Percentiles rank a stretch among this genome's conserved stretches.
Evolutionary conservation across 345 rosid species (phyloP).

Genomic region (Gossypium herbaceum): DNA sequence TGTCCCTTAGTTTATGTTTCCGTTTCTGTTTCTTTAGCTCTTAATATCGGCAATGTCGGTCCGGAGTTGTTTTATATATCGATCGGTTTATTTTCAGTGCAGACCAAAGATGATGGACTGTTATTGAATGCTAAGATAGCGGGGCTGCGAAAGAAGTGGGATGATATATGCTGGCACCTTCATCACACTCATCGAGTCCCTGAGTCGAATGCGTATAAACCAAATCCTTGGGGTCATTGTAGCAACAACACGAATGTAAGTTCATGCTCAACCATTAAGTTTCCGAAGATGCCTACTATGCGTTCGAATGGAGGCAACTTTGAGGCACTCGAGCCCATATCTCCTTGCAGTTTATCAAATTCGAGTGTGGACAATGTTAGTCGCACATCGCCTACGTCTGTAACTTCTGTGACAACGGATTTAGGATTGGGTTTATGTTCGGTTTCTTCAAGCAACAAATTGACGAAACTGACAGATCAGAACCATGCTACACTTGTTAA

Average conservation of each 20-base stretch:
- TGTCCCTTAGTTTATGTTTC: constrained; percentile 20
- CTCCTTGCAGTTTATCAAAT: constrained; percentile 40
- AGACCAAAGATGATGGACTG: constrained; percentile 56
- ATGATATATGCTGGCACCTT: constrained; percentile 34
- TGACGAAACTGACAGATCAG: constrained; percentile 23
- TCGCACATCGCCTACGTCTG: constrained; percentile 44
- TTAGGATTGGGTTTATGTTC: constrained; percentile 45
- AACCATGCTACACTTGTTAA: constrained; percentile 20
- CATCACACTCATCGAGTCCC: constrained; percentile 27
- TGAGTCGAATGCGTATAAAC: constrained; percentile 16
- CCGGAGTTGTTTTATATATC: neutral
- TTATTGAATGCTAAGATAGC: constrained; percentile 29
- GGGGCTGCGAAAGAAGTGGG: constrained; percentile 44
- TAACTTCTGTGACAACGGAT: constrained; percentile 51
- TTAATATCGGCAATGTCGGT: neutral
- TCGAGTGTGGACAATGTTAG: constrained; percentile 36
- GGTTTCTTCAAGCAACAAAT: constrained; percentile 28
- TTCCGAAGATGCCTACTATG: constrained; percentile 22
- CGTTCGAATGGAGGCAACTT: constrained; percentile 28
- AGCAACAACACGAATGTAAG: constrained; percentile 14
- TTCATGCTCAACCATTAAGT: constrained; percentile 22
- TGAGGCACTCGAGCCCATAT: constrained; percentile 24
- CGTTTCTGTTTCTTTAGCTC: constrained; percentile 4
- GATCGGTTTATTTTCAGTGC: constrained; percentile 34
- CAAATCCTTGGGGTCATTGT: constrained; percentile 23